A percentile compares a stretch with the other conserved stretches of the same genome.
phyloP scores from a whole-genome alignment of 169 alveolate genomes.

The Besnoitia besnoiti region DNA sequence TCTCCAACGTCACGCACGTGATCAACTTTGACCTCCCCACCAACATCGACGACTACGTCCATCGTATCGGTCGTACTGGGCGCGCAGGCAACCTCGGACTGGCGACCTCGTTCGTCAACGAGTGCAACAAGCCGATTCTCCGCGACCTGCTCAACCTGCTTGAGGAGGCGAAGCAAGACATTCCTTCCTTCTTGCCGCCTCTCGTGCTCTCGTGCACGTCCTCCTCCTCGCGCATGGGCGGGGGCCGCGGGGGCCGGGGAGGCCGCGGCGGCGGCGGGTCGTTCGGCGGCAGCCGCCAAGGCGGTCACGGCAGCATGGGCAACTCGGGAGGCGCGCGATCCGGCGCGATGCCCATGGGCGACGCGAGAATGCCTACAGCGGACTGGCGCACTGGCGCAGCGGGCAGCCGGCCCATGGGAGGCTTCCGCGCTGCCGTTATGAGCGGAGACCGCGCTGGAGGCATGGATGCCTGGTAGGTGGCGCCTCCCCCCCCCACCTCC shows the following conservation, averaged over 20 bases:
- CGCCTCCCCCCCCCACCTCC: no score
- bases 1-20: constrained; percentile 94
- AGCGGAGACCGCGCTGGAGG: constrained; percentile 28
- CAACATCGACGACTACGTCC: constrained; percentile 94
- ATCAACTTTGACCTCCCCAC: constrained; percentile 96
- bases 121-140: constrained; percentile 86
- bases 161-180: constrained; percentile 77
- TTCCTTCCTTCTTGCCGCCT: constrained; percentile 75
- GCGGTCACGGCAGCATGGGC: constrained; percentile 41
- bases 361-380: background rate
- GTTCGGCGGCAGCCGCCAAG: background rate
- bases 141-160: constrained; percentile 83
- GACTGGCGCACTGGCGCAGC: constrained; percentile 20
- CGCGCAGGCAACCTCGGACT: constrained; percentile 98
- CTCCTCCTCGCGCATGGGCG: constrained; percentile 50
- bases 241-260: constrained; percentile 55
- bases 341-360: constrained; percentile 28
- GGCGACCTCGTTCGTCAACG: constrained; percentile 95
- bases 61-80: constrained; percentile 98
- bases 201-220: constrained; percentile 69
- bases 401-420: constrained; percentile 28
- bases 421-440: constrained; percentile 28
- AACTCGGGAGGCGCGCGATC: background rate
- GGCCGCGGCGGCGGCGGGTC: constrained; percentile 37
- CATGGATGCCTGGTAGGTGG: constrained; percentile 33